phyloP scores from a whole-genome alignment of 768 basidiomycete genomes.

The Pleurotus pulmonarius region DNA sequence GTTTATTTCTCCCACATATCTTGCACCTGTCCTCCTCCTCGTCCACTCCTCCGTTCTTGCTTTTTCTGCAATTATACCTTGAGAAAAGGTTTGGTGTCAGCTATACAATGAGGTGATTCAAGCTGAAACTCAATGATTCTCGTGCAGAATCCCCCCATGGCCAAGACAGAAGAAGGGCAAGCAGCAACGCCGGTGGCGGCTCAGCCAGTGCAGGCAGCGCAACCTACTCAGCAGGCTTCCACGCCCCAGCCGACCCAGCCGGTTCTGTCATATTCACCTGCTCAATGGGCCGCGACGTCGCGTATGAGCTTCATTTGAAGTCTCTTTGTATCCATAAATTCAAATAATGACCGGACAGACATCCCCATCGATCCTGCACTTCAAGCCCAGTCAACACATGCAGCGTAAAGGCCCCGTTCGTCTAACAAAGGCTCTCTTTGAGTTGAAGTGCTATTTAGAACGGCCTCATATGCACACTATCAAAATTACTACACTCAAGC shows the following conservation, averaged over 20 bases:
- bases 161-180: not conserved
- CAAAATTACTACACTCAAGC: constrained; percentile 42
- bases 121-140: too few species aligned
- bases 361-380: constrained; percentile 69
- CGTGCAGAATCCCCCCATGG: not conserved
- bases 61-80: not conserved
- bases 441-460: constrained; percentile 27
- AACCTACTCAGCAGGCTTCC: not conserved
- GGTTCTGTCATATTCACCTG: not conserved
- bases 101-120: too few species aligned
- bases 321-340: constrained; percentile 2
- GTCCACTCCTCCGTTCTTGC: not conserved
- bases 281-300: not conserved
- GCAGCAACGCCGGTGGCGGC: not conserved
- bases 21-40: too few species aligned
- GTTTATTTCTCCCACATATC: too few species aligned
- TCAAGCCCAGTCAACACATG: constrained; percentile 52
- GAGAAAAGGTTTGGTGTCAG: too few species aligned
- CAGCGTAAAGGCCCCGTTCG: constrained; percentile 32
- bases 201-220: not conserved
- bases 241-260: not conserved
- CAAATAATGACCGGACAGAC: constrained; percentile 20
- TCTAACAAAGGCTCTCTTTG: constrained; percentile 13
- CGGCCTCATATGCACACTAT: constrained; percentile 48
- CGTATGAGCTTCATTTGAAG: not conserved